phyloP scores from a whole-genome alignment of 257 asterid genomes.

The Fraxinus americana region DNA sequence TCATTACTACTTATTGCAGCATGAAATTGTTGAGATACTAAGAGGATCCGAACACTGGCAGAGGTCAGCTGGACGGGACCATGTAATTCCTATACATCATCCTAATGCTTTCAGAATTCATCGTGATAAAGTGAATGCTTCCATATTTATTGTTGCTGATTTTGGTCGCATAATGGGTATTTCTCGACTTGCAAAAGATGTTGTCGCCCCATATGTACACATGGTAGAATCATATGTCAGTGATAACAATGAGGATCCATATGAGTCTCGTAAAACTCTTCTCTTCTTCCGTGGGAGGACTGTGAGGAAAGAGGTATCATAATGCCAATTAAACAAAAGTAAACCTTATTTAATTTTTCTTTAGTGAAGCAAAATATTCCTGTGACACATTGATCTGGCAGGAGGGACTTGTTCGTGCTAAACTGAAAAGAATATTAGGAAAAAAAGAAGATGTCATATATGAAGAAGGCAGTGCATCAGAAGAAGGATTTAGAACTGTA shows the following conservation, averaged over 20 bases:
- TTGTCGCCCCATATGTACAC: conserved; percentile 94
- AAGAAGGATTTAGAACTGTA: conserved; percentile 83
- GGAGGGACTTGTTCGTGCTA: conserved; percentile 84
- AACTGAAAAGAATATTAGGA: conserved; percentile 48
- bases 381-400: conserved; percentile 39
- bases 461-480: conserved; percentile 69
- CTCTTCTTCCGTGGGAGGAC: conserved; percentile 93
- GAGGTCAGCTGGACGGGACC: conserved; percentile 86
- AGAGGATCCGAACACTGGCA: conserved; percentile 68
- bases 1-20: conserved; percentile 41
- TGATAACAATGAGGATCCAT: conserved; percentile 62
- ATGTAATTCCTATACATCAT: conserved; percentile 89
- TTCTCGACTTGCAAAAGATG: conserved; percentile 76
- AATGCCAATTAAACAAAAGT: background rate
- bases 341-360: background rate
- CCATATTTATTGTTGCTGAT: conserved; percentile 87
- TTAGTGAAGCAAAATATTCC: conserved; percentile 5
- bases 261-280: conserved; percentile 66
- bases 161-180: conserved; percentile 72
- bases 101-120: conserved; percentile 90
- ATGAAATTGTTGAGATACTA: conserved; percentile 65
- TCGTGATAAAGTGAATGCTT: conserved; percentile 60
- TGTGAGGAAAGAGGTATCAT: conserved; percentile 75
- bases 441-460: conserved; percentile 63
- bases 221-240: conserved; percentile 61